Evolutionary conservation across 768 basidiomycete genomes (phyloP).

Genomic region (Podaxis sp.): DNA sequence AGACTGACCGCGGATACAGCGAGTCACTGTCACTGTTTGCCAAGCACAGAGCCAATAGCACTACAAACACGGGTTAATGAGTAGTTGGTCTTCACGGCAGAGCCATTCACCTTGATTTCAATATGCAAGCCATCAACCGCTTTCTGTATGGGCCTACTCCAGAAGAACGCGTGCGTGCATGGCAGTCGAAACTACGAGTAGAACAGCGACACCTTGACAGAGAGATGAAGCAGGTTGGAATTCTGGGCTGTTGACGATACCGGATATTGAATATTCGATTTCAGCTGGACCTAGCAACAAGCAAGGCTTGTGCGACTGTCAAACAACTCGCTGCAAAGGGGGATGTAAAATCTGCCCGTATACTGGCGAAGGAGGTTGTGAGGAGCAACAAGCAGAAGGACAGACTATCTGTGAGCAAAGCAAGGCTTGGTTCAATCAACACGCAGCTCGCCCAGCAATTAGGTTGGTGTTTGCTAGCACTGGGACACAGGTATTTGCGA

Average conservation of each 20-base stretch:
- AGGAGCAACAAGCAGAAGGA: constrained; percentile 94
- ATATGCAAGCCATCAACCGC: constrained; percentile 85
- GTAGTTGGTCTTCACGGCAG: background rate
- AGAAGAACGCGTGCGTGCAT: constrained; percentile 87
- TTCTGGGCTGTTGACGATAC: constrained; percentile 16
- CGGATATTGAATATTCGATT: constrained; percentile 11
- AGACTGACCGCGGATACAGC: background rate
- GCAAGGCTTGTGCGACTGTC: constrained; percentile 74
- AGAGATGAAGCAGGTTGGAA: constrained; percentile 91
- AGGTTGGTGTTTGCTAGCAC: constrained; percentile 46
- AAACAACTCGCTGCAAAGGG: constrained; percentile 90
- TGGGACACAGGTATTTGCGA: background rate
- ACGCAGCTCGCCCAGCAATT: constrained; percentile 89
- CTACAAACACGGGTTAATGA: constrained; percentile 10
- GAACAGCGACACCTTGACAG: constrained; percentile 84
- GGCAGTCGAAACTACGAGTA: constrained; percentile 83
- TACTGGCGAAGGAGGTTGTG: constrained; percentile 92
- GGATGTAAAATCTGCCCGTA: constrained; percentile 87
- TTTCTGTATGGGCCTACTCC: constrained; percentile 96
- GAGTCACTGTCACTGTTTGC: constrained; percentile 12
- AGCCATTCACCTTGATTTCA: background rate
- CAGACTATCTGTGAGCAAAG: constrained; percentile 87
- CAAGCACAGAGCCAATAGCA: background rate
- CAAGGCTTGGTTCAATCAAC: constrained; percentile 84
- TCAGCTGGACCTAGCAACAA: constrained; percentile 79